A percentile compares a stretch with the other conserved stretches of the same genome.
Evolutionary conservation across 768 basidiomycete genomes (phyloP).

Genomic region (Infundibulicybe gibba): DNA sequence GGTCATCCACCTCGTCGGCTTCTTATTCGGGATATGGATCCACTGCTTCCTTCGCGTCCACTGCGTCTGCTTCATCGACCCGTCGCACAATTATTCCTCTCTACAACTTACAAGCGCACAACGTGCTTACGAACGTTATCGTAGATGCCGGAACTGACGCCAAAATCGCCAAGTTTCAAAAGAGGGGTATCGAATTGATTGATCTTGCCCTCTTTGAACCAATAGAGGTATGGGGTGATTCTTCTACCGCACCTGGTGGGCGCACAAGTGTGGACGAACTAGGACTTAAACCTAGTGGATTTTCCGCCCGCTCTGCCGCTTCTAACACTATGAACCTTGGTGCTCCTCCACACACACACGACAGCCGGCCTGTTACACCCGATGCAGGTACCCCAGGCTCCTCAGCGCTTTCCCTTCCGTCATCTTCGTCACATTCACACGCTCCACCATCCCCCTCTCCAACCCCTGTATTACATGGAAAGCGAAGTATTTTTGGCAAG

Average conservation of each 20-base stretch:
- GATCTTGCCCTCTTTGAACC: conserved; percentile 79
- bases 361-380: conserved; percentile 1
- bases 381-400: conserved; percentile 8
- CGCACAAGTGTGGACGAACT: neutral
- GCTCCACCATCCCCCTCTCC: conserved; percentile 5
- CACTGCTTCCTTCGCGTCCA: conserved; percentile 34
- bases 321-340: neutral
- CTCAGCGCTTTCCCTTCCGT: conserved; percentile 3
- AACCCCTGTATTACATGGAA: conserved; percentile 11
- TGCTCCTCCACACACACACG: too few species aligned
- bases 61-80: conserved; percentile 37
- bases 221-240: conserved; percentile 65
- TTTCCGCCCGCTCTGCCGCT: neutral
- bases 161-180: conserved; percentile 75
- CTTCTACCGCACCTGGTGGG: conserved; percentile 2
- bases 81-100: conserved; percentile 81
- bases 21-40: conserved; percentile 22
- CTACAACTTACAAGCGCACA: conserved; percentile 86
- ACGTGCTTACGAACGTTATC: conserved; percentile 82
- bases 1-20: conserved; percentile 42
- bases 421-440: conserved; percentile 3
- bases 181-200: conserved; percentile 72
- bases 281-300: neutral
- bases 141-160: conserved; percentile 88
- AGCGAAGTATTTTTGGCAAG: conserved; percentile 66